Evolutionary conservation across 306 rosid genomes (phyloP).

Genomic region (Dryas alaskensis): DNA sequence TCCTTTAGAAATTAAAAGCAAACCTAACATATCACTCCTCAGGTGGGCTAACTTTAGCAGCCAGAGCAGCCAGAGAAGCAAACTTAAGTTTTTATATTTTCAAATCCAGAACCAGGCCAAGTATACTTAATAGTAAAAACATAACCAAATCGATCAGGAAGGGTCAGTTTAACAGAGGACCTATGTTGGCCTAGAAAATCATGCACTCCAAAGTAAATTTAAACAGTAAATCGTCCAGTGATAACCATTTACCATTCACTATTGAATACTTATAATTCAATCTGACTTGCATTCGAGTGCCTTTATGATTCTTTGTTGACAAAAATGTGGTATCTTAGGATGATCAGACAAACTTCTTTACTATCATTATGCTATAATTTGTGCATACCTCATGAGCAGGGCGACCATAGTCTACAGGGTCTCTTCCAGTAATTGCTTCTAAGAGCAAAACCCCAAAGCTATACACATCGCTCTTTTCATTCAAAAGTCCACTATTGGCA

Average conservation of each 20-base stretch:
- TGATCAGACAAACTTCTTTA: background rate
- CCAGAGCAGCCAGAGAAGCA: background rate
- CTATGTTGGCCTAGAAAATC: conserved; percentile 2
- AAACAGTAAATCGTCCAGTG: conserved; percentile 5
- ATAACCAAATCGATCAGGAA: background rate
- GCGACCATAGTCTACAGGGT: conserved; percentile 87
- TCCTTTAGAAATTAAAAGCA: background rate
- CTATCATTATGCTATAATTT: conserved; percentile 2
- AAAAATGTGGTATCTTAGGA: background rate
- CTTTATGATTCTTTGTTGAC: background rate
- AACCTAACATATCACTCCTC: background rate
- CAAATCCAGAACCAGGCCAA: background rate
- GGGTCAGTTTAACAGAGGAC: conserved; percentile 19
- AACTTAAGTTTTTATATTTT: background rate
- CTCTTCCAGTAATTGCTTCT: conserved; percentile 88
- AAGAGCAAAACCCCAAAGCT: conserved; percentile 87
- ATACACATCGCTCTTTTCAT: conserved; percentile 91
- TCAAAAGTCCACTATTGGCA: conserved; percentile 86
- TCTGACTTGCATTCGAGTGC: conserved; percentile 12
- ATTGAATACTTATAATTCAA: conserved; percentile 10
- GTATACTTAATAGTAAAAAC: background rate
- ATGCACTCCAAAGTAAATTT: background rate
- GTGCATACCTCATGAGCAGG: conserved; percentile 67
- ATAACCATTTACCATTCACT: conserved; percentile 5
- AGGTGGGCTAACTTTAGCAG: background rate